Evolutionary conservation across 495 filamentous ascomycete genomes (phyloP), one percentile per base, ranked within the genome.

Genomic region (Hypomontagnella monticulosa): DNA sequence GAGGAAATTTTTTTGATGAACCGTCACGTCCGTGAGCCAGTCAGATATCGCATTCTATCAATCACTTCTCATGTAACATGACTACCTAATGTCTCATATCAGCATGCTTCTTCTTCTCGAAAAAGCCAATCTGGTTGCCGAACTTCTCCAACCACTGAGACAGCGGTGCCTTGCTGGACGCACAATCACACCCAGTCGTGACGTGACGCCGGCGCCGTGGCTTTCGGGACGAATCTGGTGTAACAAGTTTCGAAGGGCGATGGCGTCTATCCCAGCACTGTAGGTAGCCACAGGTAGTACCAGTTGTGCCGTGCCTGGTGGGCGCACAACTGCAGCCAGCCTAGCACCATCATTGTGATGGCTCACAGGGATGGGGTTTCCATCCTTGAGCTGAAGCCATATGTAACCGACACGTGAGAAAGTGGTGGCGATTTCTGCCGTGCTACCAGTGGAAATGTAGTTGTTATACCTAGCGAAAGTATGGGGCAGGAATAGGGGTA

Each of bases 151-250:
- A 33, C 27, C 33, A 27, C 59, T 63, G 59, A 67, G 57, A 61
- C 64, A 67, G 30, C 40, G 46, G 27, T 53, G 53, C 46, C 15
- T 15, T 53, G 11, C n/a, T 14, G 19, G 43, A 40, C 51, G 18
- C 55, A 46, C 27, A 11, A 41, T 48, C 14, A 33, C 33, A 54
- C 16, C 52, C 12, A 44, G 43, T 23, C 7, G 55, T 56, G 32
- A 41, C 47, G 36, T 27, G 23, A 27, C 23, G 27, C 53, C 52
- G 49, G 16, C 48, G 46, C 65, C 48, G 46, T 68, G 65, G 65
- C 48, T 55, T 47, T 63, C 65, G 59, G 65, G 59, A 51, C 57
- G 56, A 66, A 68, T 63, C 65, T 68, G 23, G 65, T 68, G 59
- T 44, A 27, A 63, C 65, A 20, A 59, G 63, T 68, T 27, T 63